phyloP scores from a whole-genome alignment of 306 rosid species.

The Quercus robur region DNA sequence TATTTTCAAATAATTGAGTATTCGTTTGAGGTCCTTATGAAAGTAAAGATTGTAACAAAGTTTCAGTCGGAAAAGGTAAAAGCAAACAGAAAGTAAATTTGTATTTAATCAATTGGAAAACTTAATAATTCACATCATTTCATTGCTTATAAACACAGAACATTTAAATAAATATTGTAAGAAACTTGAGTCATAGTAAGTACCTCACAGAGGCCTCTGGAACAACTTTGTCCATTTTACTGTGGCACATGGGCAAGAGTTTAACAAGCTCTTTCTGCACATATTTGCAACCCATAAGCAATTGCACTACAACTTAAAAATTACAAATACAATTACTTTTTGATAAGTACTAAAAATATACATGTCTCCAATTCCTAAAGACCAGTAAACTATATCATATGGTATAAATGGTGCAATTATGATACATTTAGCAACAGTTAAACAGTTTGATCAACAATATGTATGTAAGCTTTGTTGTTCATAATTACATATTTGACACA shows the following conservation, averaged over 20 bases:
- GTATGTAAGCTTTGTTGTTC: neutral
- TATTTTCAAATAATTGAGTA: neutral
- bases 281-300: constrained; percentile 21
- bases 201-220: constrained; percentile 61
- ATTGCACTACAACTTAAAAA: constrained; percentile 6
- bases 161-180: neutral
- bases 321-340: neutral
- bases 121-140: neutral
- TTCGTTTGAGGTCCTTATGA: too few species aligned
- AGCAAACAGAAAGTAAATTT: neutral
- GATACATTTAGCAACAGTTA: too few species aligned
- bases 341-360: neutral
- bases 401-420: neutral
- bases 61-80: too few species aligned
- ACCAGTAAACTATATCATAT: neutral
- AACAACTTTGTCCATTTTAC: constrained; percentile 76
- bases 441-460: neutral
- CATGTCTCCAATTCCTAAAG: neutral
- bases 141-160: neutral
- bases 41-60: too few species aligned
- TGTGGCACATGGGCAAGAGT: constrained; percentile 73
- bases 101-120: neutral
- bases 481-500: neutral
- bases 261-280: constrained; percentile 65
- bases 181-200: constrained; percentile 5